Evolutionary conservation across 2,329 filamentous ascomycete species (phyloP).

Genomic region (Talaromyces verruculosus): DNA sequence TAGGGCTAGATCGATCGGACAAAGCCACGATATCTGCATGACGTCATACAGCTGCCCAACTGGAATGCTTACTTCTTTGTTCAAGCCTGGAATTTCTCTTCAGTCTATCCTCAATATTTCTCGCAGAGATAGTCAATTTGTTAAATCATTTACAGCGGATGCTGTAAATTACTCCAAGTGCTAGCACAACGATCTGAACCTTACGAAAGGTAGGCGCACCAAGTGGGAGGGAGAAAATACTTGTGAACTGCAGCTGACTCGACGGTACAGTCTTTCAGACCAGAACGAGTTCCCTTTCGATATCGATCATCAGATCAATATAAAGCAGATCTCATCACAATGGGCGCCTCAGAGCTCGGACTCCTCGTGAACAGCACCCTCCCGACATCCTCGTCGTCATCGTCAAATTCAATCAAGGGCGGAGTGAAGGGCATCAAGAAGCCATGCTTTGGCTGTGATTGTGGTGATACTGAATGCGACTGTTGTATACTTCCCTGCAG

Average conservation of each 20-base stretch:
- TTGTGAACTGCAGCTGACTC: not conserved
- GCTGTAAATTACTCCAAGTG: not conserved
- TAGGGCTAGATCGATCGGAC: not conserved
- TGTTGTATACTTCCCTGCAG: constrained; percentile 39
- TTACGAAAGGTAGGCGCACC: not conserved
- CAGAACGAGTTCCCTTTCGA: not conserved
- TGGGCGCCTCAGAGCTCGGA: not conserved
- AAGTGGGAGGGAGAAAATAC: not conserved
- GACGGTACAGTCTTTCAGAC: not conserved
- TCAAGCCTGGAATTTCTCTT: not conserved
- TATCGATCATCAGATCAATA: not conserved
- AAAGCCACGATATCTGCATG: not conserved
- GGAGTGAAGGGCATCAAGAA: constrained; percentile 42
- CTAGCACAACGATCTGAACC: not conserved
- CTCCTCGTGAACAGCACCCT: constrained; percentile 34
- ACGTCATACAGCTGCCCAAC: not conserved
- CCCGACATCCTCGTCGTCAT: constrained; percentile 33
- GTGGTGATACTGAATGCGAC: constrained; percentile 44
- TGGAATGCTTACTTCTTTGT: not conserved
- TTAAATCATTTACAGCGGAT: not conserved
- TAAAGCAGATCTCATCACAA: not conserved
- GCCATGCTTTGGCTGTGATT: constrained; percentile 45
- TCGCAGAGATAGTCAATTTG: not conserved
- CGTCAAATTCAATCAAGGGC: constrained; percentile 34
- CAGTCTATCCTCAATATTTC: not conserved